Percentiles rank a stretch among this genome's conserved stretches.
These are phyloP conservation scores for Penicillium concentricum DNA, from an alignment of 2,329 filamentous ascomycete species.

Conservation along the genomic window DNA sequence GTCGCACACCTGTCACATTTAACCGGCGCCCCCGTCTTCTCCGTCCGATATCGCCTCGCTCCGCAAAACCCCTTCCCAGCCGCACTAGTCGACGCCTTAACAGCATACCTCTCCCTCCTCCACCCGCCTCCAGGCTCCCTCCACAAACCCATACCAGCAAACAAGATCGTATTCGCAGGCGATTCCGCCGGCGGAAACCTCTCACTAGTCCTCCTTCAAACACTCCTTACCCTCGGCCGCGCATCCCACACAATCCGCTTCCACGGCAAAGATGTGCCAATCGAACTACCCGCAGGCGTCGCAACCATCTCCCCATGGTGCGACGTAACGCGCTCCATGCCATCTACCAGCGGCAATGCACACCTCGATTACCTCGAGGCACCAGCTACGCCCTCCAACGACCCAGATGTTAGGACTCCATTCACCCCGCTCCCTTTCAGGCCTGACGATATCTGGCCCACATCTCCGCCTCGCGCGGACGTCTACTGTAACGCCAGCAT, in stretches of 20 bases:
- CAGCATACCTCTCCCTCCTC: slow-evolving; percentile 49
- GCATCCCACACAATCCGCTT: slow-evolving; percentile 38
- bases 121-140: slow-evolving; percentile 44
- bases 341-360: slow-evolving; percentile 38
- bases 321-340: slow-evolving; percentile 45
- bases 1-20: slow-evolving; percentile 40
- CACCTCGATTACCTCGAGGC: slow-evolving; percentile 42
- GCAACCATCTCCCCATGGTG: slow-evolving; percentile 44
- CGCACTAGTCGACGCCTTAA: slow-evolving; percentile 47
- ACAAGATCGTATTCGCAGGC: slow-evolving; percentile 47
- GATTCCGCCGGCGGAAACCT: slow-evolving; percentile 50
- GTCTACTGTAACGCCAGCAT: slow-evolving; percentile 41
- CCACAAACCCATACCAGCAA: slow-evolving; percentile 43
- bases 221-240: slow-evolving; percentile 43
- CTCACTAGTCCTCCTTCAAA: slow-evolving; percentile 41
- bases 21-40: slow-evolving; percentile 42
- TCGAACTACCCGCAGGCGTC: slow-evolving; percentile 44
- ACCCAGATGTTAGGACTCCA: slow-evolving; percentile 9
- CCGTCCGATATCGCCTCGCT: slow-evolving; percentile 49
- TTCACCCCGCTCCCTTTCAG: slow-evolving; percentile 30
- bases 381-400: slow-evolving; percentile 25
- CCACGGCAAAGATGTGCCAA: slow-evolving; percentile 40
- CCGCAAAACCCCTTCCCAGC: slow-evolving; percentile 50
- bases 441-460: slow-evolving; percentile 42
- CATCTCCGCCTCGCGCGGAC: slow-evolving; percentile 43